A percentile compares a stretch with the other conserved stretches of the same genome.
These are phyloP conservation scores for Rhinocladiella mackenziei DNA, from an alignment of 2,329 filamentous ascomycete genomes.

Conservation along the genomic window DNA sequence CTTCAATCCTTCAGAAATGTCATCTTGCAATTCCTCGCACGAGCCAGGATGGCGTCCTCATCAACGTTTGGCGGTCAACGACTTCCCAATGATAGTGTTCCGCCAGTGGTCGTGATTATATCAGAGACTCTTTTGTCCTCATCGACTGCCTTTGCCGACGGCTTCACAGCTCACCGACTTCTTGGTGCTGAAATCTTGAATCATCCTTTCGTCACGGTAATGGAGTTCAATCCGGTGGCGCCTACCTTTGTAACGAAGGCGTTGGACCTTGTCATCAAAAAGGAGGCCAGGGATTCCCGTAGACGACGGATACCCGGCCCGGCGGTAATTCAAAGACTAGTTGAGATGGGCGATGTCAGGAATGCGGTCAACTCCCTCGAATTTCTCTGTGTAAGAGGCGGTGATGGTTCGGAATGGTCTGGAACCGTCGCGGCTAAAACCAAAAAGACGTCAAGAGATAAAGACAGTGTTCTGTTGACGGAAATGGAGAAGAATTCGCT, in stretches of 20 bases:
- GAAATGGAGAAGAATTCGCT: constrained; percentile 74
- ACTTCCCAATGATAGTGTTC: constrained; percentile 45
- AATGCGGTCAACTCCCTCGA: constrained; percentile 90
- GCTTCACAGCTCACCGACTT: constrained; percentile 85
- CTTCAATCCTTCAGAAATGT: constrained; percentile 69
- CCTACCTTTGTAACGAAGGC: constrained; percentile 81
- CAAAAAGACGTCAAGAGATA: constrained; percentile 53
- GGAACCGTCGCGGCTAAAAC: constrained; percentile 66
- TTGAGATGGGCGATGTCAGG: constrained; percentile 85
- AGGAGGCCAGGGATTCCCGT: constrained; percentile 76
- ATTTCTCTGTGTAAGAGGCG: constrained; percentile 82
- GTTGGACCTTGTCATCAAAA: constrained; percentile 73
- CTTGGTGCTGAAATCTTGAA: constrained; percentile 81
- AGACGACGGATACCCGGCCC: constrained; percentile 72
- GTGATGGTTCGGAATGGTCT: constrained; percentile 69
- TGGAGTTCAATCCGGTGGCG: constrained; percentile 92
- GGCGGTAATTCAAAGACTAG: constrained; percentile 70
- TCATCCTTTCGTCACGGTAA: constrained; percentile 71
- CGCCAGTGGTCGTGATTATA: constrained; percentile 81
- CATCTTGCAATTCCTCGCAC: constrained; percentile 69
- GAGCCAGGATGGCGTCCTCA: constrained; percentile 59
- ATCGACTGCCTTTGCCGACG: constrained; percentile 78
- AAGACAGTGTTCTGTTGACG: constrained; percentile 59
- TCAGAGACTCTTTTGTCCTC: constrained; percentile 87
- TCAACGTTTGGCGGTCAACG: constrained; percentile 37